A percentile compares a stretch with the other conserved stretches of the same genome.
Evolutionary conservation across 805 yeast species (phyloP).

Genomic region (Yarrowia sp.): DNA sequence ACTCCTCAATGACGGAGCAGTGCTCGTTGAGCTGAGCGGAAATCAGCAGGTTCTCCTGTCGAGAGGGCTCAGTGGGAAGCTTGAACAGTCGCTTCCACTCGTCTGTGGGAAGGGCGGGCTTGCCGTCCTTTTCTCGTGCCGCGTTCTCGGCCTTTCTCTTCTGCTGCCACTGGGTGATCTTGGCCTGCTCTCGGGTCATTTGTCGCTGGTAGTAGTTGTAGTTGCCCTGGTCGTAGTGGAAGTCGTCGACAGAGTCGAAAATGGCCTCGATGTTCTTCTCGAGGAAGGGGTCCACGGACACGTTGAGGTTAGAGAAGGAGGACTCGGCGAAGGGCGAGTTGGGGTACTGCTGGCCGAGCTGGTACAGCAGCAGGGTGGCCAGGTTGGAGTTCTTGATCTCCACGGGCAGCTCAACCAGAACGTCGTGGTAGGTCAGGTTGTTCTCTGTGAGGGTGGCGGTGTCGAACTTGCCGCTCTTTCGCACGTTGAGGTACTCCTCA

Average conservation of each 20-base stretch:
- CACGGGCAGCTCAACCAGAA: constrained; percentile 71
- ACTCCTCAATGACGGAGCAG: constrained; percentile 68
- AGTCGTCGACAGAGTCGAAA: constrained; percentile 67
- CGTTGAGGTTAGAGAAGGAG: constrained; percentile 43
- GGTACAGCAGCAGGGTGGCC: constrained; percentile 52
- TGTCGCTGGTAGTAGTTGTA: constrained; percentile 81
- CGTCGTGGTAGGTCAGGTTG: constrained; percentile 60
- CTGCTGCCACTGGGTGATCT: constrained; percentile 72
- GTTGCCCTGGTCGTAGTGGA: constrained; percentile 74
- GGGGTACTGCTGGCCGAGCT: constrained; percentile 28
- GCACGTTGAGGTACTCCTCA: constrained; percentile 54
- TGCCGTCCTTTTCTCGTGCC: constrained; percentile 56
- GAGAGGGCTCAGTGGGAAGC: constrained; percentile 71
- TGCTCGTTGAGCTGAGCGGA: constrained; percentile 67
- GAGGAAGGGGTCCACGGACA: constrained; percentile 45
- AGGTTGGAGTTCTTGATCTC: constrained; percentile 66
- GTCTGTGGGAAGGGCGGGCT: constrained; percentile 47
- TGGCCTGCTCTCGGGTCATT: constrained; percentile 63
- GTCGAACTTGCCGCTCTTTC: constrained; percentile 56
- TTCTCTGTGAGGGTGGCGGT: constrained; percentile 59
- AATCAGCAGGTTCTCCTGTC: constrained; percentile 67
- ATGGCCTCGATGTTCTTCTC: constrained; percentile 56
- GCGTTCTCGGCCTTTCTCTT: constrained; percentile 65
- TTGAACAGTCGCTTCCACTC: constrained; percentile 68
- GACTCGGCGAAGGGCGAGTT: constrained; percentile 24